Evolutionary conservation across 2,329 filamentous ascomycete genomes (phyloP), one percentile per base, ranked within the genome.

Genomic region (Colletotrichum nymphaeae): DNA sequence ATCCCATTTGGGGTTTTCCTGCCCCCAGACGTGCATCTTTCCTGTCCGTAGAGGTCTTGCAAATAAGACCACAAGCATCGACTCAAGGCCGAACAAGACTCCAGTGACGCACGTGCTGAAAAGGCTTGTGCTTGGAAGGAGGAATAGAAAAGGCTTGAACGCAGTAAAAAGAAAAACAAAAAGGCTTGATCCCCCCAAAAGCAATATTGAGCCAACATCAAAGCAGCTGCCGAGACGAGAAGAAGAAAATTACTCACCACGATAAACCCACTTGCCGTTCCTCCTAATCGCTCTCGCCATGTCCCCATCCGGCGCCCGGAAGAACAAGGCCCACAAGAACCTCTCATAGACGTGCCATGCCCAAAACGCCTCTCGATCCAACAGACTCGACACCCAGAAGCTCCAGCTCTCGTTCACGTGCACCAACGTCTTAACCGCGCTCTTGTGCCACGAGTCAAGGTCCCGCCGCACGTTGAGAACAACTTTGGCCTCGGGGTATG

Each of bases 391-490:
- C 1, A 81, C 12, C 76, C 77, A 81, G 19, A 79, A 77, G n/a
- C 62, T 73, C 79, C 79, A 81, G 71, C 71, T 73, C 49, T 73
- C 62, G n/a, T 73, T 73, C 12, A 73, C 71, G 24, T 73, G 71
- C 26, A 79, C 75, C 5, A 81, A 68, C 30, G 78, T 81, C 35
- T 74, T 75, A 9, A 72, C 73, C 30, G 78, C 64, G 63, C 82
- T 84, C 52, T 76, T 69, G 75, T 82, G 79, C 86, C 85, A 87
- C n/a, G 78, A 79, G 26, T 83, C 79, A 9, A 81, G 76, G 69
- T 86, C 84, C n/a, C 81, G 77, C 7, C 81, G 78, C 42, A 83
- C 84, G 74, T 80, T 78, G 68, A 85, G 81, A 22, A 89, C 82
- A 12, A 88, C 86, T 72, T 85, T 86, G 56, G 87, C 87, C 62